A percentile compares a stretch with the other conserved stretches of the same genome.
phyloP scores from a whole-genome alignment of 495 filamentous ascomycete species.

The Penicillium cataractarum region DNA sequence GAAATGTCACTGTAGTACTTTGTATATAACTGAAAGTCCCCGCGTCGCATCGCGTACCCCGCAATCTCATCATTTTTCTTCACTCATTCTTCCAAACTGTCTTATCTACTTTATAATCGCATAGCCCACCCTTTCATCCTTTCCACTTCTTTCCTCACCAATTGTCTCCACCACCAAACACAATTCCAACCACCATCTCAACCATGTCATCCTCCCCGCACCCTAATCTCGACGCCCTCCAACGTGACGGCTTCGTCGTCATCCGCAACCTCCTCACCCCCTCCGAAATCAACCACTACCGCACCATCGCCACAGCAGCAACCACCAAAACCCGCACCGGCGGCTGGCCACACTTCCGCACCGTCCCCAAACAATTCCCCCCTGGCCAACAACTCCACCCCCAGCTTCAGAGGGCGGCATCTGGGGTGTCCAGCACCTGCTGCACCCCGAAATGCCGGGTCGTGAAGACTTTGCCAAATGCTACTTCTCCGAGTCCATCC shows the following conservation, averaged over 20 bases:
- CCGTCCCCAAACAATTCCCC: conserved; percentile 87
- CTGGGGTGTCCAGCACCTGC: conserved; percentile 84
- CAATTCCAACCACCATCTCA: neutral
- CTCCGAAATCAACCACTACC: conserved; percentile 55
- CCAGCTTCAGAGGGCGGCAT: conserved; percentile 63
- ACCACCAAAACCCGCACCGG: conserved; percentile 62
- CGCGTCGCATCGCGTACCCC: conserved; percentile 20
- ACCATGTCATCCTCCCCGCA: conserved; percentile 21
- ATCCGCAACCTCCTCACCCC: conserved; percentile 52
- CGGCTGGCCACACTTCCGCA: conserved; percentile 77
- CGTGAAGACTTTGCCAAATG: conserved; percentile 56
- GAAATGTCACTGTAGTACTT: conserved; percentile 26
- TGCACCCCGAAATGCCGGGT: conserved; percentile 68
- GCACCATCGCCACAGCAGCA: conserved; percentile 53
- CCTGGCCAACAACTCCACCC: conserved; percentile 62
- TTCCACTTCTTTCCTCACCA: neutral
- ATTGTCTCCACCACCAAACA: neutral
- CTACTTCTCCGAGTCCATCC: conserved; percentile 68
- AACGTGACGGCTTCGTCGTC: conserved; percentile 53
- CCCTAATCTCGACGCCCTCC: conserved; percentile 45
- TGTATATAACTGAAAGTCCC: neutral
- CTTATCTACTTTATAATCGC: neutral
- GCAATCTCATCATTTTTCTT: conserved; percentile 44
- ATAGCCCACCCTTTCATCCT: neutral
- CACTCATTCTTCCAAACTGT: neutral